A percentile compares a stretch with the other conserved stretches of the same genome.
These are phyloP conservation scores for Tetradesmus lagerheimii DNA, from an alignment of 139 green algal species.

Conservation along the genomic window DNA sequence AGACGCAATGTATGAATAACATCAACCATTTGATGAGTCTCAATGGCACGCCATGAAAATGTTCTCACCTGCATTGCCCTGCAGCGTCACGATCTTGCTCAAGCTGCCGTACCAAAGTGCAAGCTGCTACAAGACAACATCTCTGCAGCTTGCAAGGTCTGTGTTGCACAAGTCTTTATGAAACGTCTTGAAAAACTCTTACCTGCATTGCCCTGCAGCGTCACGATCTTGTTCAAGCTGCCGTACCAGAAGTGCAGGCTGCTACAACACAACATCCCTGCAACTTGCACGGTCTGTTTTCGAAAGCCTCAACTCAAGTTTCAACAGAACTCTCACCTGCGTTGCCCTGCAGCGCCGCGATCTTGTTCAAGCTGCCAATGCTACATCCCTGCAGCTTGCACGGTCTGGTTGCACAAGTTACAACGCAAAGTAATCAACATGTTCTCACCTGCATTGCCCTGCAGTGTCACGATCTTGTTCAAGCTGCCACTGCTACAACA, in stretches of 20 bases:
- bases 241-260: slow-evolving; percentile 91
- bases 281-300: too few species aligned
- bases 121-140: slow-evolving; percentile 85
- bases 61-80: slow-evolving; percentile 59
- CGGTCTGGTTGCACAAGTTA: slow-evolving; percentile 65
- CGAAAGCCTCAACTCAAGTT: too few species aligned
- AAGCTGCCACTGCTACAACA: slow-evolving; percentile 86
- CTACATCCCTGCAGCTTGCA: slow-evolving; percentile 76
- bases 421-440: too few species aligned
- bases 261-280: too few species aligned
- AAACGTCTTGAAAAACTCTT: too few species aligned
- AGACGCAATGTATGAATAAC: too few species aligned
- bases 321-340: too few species aligned
- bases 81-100: slow-evolving; percentile 66
- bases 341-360: slow-evolving; percentile 68
- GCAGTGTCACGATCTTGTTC: slow-evolving; percentile 66
- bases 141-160: too few species aligned
- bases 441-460: slow-evolving; percentile 59
- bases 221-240: slow-evolving; percentile 74
- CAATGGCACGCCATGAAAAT: too few species aligned
- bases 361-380: slow-evolving; percentile 77
- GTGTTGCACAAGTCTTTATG: too few species aligned
- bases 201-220: slow-evolving; percentile 60
- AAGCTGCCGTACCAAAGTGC: slow-evolving; percentile 77
- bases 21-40: too few species aligned